A percentile compares a stretch with the other conserved stretches of the same genome.
These are phyloP conservation scores for Coemansia sp. DNA, from an alignment of 192 early-diverging fungal genomes.

Conservation along the genomic window DNA sequence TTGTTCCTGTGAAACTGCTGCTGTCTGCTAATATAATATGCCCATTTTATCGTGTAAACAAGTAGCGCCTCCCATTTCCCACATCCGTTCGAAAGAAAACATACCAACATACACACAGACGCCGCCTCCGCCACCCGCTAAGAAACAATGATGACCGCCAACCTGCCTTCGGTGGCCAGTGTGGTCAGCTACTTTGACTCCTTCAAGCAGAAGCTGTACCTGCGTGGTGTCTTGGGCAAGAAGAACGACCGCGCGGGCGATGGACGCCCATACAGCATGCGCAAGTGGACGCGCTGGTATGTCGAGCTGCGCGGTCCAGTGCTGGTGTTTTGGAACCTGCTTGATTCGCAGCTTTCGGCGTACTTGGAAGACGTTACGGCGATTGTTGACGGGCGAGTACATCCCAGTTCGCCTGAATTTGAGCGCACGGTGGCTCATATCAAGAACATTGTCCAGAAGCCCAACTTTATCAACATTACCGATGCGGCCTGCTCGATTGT, in stretches of 20 bases:
- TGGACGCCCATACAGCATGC: slow-evolving; percentile 60
- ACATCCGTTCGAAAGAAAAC: slow-evolving; percentile 6
- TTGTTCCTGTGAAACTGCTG: background rate
- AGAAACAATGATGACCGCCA: slow-evolving; percentile 23
- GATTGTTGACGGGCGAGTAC: slow-evolving; percentile 49
- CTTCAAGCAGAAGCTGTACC: slow-evolving; percentile 69
- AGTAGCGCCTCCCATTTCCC: slow-evolving; percentile 10
- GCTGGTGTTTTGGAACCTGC: slow-evolving; percentile 63
- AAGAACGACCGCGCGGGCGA: slow-evolving; percentile 64
- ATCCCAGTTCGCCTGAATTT: slow-evolving; percentile 45
- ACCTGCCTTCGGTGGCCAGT: slow-evolving; percentile 36
- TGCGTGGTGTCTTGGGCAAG: slow-evolving; percentile 71
- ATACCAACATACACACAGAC: background rate
- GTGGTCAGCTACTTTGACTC: slow-evolving; percentile 59
- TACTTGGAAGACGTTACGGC: slow-evolving; percentile 55
- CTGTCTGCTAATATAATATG: slow-evolving; percentile 8
- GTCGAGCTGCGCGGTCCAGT: slow-evolving; percentile 71
- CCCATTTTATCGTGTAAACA: slow-evolving; percentile 8
- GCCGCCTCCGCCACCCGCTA: slow-evolving; percentile 8
- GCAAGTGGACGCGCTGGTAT: slow-evolving; percentile 72
- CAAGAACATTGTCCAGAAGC: slow-evolving; percentile 57
- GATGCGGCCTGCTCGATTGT: slow-evolving; percentile 64
- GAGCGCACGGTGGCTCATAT: slow-evolving; percentile 50
- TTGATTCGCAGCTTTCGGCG: slow-evolving; percentile 52
- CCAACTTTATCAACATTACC: slow-evolving; percentile 75